Evolutionary conservation across 2,329 filamentous ascomycete species (phyloP), one percentile per base, ranked within the genome.

Genomic region (Cryphonectria japonica): DNA sequence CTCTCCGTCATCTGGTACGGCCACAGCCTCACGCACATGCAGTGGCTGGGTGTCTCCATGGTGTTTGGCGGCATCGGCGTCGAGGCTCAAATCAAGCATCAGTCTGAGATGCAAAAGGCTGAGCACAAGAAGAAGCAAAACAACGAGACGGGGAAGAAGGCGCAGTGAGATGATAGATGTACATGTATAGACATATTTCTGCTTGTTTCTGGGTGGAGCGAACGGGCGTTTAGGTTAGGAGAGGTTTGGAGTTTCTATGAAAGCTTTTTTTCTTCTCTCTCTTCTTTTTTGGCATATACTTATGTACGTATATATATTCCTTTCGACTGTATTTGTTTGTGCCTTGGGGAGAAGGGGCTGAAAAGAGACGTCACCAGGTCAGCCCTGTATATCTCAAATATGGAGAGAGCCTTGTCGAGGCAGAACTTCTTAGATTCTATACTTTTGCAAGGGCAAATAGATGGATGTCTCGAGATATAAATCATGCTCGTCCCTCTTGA

Each of bases 61-160:
- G 96, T 99, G 11, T 99, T 99, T 84, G 94, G 95, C 37, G 96
- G 95, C 67, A 95, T 99, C 78, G 96, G 94, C 41, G 93, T 95
- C 50, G 96, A 99, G 83, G 95, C 92, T 1, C 85, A 89, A 74
- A 93, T 98, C 77, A 91, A 92, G 70, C 87, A 92, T 75, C 85
- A 87, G 75, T 95, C 97, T 85, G 98, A 98, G 87, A 84, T 89
- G 78, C 90, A 89, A 69, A 97, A 97, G 85, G 90, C 91, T 79
- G 85, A 83, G 67, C 90, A 88, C 16, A 67, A 43, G 57, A 43
- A 19, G n/a, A 29, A 61, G 22, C 43, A 22, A 32, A 3, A 34
- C 1, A 16, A 6, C 8, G n/a, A 64, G 37, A 29, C 9, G 22
- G 22, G 14, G 22, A 13, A 62, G 19, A 37, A 39, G 32, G 37